Evolutionary conservation across 2,329 filamentous ascomycete species (phyloP), one percentile per base, ranked within the genome.

Genomic region (Zalaria obscura): DNA sequence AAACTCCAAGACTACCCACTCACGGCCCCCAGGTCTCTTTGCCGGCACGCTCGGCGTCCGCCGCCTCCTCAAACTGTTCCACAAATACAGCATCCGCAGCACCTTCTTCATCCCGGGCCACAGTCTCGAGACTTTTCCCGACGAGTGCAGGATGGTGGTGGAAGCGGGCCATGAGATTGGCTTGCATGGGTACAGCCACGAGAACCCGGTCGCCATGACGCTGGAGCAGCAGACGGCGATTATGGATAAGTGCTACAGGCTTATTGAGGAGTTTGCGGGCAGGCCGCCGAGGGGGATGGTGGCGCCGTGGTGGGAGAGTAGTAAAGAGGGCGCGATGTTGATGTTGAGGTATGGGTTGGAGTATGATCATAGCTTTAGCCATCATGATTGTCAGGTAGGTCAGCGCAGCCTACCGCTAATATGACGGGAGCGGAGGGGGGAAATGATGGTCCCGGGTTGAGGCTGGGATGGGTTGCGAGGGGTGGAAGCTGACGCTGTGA

Each of bases 281-380:
- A 84, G 83, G 59, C 78, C 77, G 1, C 83, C 83, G 0, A 66
- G 79, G 1, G 82, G 83, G 1, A 78, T 72, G 33, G 81, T 86
- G 0, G 81, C 80, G 0, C 83, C 83, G 0, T 87, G 75, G 71
- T 87, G 80, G 81, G 81, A 86, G 54, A 77, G 74, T 0, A 78
- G 72, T 45, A 70, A 74, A 47, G 80, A 84, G 53, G 79, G 78
- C 3, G 73, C 74, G 0, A 73, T 82, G 47, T 59, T 83, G 10
- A 62, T 82, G 50, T 65, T 81, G 10, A 69, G 67, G 47, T 82
- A 82, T 52, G 78, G 78, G 9, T 75, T 83, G 46, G 76, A 80
- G 49, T 83, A 83, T 51, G 78, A 83, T 50, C 78, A 82, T 53
- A 72, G 66, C 44, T 79, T 82, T 72, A 70, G 64, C 39, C 76